Percentiles rank a stretch among this genome's conserved stretches.
phyloP scores from a whole-genome alignment of 805 yeast genomes.

The Hagleromyces aurorensis region DNA sequence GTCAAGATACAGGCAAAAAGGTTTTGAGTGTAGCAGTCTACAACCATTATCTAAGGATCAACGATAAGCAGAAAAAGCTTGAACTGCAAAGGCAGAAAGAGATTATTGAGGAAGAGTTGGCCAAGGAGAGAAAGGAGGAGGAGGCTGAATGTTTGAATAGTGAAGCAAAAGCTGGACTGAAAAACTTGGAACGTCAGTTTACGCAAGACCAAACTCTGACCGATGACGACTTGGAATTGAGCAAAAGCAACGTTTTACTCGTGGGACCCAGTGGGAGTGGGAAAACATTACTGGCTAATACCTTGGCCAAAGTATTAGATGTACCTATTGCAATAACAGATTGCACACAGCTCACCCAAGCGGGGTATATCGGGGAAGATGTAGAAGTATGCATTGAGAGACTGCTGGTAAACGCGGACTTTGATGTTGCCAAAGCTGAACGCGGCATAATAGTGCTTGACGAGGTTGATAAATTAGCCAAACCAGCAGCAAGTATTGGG shows the following conservation, averaged over 20 bases:
- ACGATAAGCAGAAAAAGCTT: slow-evolving; percentile 33
- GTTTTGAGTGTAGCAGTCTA: slow-evolving; percentile 55
- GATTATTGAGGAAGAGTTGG: slow-evolving; percentile 26
- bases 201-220: slow-evolving; percentile 17
- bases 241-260: slow-evolving; percentile 47
- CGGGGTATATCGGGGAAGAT: slow-evolving; percentile 61
- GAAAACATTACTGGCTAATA: slow-evolving; percentile 48
- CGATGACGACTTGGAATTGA: slow-evolving; percentile 39
- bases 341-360: slow-evolving; percentile 55
- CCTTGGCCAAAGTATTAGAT: slow-evolving; percentile 43
- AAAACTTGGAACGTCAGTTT: slow-evolving; percentile 26
- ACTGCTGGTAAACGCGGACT: slow-evolving; percentile 41
- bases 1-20: slow-evolving; percentile 48
- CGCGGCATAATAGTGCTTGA: slow-evolving; percentile 53
- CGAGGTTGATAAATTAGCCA: slow-evolving; percentile 51
- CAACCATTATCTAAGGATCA: slow-evolving; percentile 46
- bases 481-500: slow-evolving; percentile 39
- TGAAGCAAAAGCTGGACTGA: slow-evolving; percentile 28
- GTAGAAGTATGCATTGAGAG: slow-evolving; percentile 51
- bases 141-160: slow-evolving; percentile 22
- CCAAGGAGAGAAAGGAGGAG: slow-evolving; percentile 18
- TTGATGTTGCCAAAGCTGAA: slow-evolving; percentile 45
- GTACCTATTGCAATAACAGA: slow-evolving; percentile 55
- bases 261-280: slow-evolving; percentile 61
- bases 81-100: slow-evolving; percentile 25